Evolutionary conservation across 2,329 filamentous ascomycete species (phyloP).

Genomic region (Geosmithia morbida): DNA sequence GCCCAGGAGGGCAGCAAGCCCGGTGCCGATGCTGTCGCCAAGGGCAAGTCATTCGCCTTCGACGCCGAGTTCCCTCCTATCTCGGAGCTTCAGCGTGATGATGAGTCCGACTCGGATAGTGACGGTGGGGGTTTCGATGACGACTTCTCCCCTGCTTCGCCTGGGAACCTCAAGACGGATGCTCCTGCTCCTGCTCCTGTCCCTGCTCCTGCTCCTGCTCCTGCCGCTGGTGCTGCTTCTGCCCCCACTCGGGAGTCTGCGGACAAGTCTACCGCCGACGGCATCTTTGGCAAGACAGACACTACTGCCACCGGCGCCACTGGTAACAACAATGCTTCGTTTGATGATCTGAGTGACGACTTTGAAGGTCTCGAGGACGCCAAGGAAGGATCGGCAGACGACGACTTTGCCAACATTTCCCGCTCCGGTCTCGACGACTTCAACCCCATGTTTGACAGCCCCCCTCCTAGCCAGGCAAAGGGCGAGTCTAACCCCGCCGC

Average conservation of each 20-base stretch:
- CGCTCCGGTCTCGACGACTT: slow-evolving; percentile 63
- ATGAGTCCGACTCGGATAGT: slow-evolving; percentile 69
- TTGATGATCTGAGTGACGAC: slow-evolving; percentile 65
- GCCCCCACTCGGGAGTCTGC: slow-evolving; percentile 5
- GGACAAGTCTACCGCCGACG: slow-evolving; percentile 20
- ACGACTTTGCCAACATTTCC: slow-evolving; percentile 65
- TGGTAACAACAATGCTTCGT: slow-evolving; percentile 21
- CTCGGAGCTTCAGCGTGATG: slow-evolving; percentile 66
- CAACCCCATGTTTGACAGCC: slow-evolving; percentile 64
- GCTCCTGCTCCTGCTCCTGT: slow-evolving; percentile 14
- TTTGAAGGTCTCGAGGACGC: slow-evolving; percentile 77
- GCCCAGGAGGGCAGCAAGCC: slow-evolving; percentile 26
- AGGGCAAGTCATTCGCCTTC: slow-evolving; percentile 24
- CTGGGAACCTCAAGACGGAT: slow-evolving; percentile 1
- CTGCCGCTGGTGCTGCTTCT: slow-evolving; percentile 16
- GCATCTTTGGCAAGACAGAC: slow-evolving; percentile 25
- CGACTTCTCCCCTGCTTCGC: slow-evolving; percentile 61
- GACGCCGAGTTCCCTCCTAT: slow-evolving; percentile 86
- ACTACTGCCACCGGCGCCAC: slow-evolving; percentile 12
- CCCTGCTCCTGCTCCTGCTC: slow-evolving; percentile 13
- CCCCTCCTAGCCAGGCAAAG: slow-evolving; percentile 38
- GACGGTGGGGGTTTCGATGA: slow-evolving; percentile 84
- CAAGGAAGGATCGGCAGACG: slow-evolving; percentile 64
- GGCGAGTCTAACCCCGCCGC: slow-evolving; percentile 25
- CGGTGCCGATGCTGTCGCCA: slow-evolving; percentile 16